Evolutionary conservation across 106 monocot genomes (phyloP).

Genomic region (Platanthera guangdongensis): DNA sequence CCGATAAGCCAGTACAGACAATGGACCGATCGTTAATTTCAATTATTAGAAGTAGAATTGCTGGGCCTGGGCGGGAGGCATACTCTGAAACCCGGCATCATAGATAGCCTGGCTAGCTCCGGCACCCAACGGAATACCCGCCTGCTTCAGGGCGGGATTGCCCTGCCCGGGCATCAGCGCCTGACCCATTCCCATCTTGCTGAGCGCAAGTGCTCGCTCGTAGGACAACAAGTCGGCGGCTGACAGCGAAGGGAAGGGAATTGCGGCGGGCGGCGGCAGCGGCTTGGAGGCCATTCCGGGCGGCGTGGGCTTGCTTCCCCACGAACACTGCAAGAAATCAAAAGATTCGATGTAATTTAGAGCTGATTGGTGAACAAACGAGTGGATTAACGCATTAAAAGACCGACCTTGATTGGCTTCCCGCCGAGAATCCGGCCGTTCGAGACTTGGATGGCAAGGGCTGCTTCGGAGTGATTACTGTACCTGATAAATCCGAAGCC

Average conservation of each 20-base stretch:
- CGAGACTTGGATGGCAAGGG: constrained; percentile 62
- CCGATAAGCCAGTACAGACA: neutral
- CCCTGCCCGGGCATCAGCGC: constrained; percentile 6
- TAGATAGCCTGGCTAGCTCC: constrained; percentile 69
- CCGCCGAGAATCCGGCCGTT: constrained; percentile 56
- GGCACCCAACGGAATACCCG: constrained; percentile 37
- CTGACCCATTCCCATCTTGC: constrained; percentile 45
- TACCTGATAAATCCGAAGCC: constrained; percentile 80
- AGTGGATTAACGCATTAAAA: neutral
- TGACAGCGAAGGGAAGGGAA: constrained; percentile 28
- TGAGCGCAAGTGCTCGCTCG: constrained; percentile 38
- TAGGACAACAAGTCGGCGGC: constrained; percentile 35
- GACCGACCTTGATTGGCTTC: constrained; percentile 58
- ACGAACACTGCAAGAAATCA: constrained; percentile 42
- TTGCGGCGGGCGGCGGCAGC: constrained; percentile 37
- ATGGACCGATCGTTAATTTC: neutral
- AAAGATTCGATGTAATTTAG: neutral
- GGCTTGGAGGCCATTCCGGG: constrained; percentile 37
- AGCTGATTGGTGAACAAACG: neutral
- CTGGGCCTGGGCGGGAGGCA: constrained; percentile 35
- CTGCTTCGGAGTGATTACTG: constrained; percentile 67
- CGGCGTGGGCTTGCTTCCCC: constrained; percentile 71
- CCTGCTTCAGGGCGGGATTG: constrained; percentile 32
- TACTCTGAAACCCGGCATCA: constrained; percentile 49
- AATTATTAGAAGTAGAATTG: neutral